Conservation (phyloP, 805 yeast species). For the Pichia pseudocactophila region DNA sequence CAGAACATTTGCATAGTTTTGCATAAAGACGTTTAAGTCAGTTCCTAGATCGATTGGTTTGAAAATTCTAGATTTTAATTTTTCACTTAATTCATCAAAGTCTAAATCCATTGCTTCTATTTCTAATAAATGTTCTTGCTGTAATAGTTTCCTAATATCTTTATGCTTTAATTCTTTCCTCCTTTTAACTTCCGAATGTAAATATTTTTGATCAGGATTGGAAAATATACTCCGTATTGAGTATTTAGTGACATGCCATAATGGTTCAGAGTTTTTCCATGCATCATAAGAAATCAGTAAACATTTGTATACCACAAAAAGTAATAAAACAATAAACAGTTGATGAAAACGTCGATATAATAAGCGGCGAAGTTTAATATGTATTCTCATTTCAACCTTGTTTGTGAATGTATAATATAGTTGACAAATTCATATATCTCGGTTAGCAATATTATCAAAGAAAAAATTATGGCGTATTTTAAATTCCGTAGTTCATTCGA, state of each 20-base stretch:
- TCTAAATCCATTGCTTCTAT: conserved; percentile 6
- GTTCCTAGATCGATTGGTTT: background rate
- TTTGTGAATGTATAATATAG: too few relatives aligned
- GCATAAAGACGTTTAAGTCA: conserved; percentile 7
- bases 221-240: background rate
- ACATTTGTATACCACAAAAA: background rate
- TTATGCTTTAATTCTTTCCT: conserved; percentile 1
- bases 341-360: background rate
- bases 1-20: conserved; percentile 9
- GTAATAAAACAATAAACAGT: background rate
- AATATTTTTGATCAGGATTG: background rate
- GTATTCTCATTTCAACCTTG: too few relatives aligned
- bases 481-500: too few relatives aligned
- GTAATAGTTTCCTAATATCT: conserved; percentile 7
- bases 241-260: conserved; percentile 11
- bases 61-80: background rate
- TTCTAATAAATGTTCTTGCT: conserved; percentile 10
- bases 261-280: background rate
- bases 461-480: too few relatives aligned
- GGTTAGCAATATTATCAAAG: too few relatives aligned
- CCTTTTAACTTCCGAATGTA: background rate
- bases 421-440: too few relatives aligned
- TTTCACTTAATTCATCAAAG: conserved; percentile 4
- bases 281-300: background rate
- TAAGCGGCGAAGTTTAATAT: too few relatives aligned